These are phyloP conservation scores for Clonostachys rosea DNA, from an alignment of 2,329 filamentous ascomycete species.

Conservation along the genomic window DNA sequence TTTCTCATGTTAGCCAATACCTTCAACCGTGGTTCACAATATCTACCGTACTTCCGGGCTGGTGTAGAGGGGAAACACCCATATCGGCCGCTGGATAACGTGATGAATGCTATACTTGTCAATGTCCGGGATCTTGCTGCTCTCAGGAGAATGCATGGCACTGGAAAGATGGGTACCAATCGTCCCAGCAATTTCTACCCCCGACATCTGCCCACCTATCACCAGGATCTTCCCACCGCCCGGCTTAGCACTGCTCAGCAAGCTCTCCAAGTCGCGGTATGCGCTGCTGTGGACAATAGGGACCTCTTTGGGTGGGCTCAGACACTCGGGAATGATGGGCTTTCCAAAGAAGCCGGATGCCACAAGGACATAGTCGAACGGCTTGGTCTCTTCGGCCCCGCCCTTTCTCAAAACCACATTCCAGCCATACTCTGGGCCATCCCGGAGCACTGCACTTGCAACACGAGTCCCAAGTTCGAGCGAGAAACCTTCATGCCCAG, in stretches of 20 bases:
- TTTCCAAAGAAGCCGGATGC: slow-evolving; percentile 74
- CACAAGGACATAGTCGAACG: slow-evolving; percentile 69
- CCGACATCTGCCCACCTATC: slow-evolving; percentile 79
- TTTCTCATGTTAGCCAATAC: slow-evolving; percentile 8
- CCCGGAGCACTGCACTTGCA: slow-evolving; percentile 26
- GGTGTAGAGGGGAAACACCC: slow-evolving; percentile 61
- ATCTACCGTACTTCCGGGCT: slow-evolving; percentile 38
- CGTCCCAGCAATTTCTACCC: slow-evolving; percentile 69
- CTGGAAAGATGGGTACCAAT: slow-evolving; percentile 70
- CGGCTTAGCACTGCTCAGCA: slow-evolving; percentile 33
- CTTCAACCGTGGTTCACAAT: not conserved
- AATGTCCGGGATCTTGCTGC: slow-evolving; percentile 29
- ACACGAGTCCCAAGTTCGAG: slow-evolving; percentile 46
- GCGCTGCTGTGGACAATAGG: slow-evolving; percentile 65
- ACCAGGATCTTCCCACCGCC: slow-evolving; percentile 61
- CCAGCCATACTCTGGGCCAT: slow-evolving; percentile 37
- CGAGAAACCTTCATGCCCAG: slow-evolving; percentile 27
- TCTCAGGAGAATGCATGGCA: slow-evolving; percentile 45
- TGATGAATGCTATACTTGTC: slow-evolving; percentile 61
- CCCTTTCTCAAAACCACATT: slow-evolving; percentile 27
- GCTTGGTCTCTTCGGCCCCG: slow-evolving; percentile 34
- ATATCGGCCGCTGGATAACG: slow-evolving; percentile 64
- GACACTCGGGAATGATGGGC: slow-evolving; percentile 39
- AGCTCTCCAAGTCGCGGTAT: slow-evolving; percentile 49
- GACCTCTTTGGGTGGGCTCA: slow-evolving; percentile 26